Conservation (phyloP, 2,329 filamentous ascomycete species). For the Colletotrichum lini region DNA sequence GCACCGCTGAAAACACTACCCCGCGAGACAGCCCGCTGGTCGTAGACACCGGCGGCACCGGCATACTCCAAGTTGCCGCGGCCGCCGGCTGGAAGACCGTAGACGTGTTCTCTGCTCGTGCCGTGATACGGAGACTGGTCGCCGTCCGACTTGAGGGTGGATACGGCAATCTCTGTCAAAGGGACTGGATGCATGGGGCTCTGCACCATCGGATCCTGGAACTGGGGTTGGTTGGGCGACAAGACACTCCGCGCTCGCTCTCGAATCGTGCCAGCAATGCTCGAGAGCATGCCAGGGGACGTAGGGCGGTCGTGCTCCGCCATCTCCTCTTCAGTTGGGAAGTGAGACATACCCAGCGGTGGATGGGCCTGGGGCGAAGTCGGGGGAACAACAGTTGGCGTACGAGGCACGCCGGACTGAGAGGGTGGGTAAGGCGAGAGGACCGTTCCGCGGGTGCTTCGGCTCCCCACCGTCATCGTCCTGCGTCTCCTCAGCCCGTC, state of each 20-base stretch:
- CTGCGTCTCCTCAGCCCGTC: slow-evolving; percentile 87
- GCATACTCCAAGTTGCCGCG: slow-evolving; percentile 63
- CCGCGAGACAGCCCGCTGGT: slow-evolving; percentile 54
- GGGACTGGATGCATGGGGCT: slow-evolving; percentile 74
- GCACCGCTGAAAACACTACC: slow-evolving; percentile 58
- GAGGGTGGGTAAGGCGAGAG: slow-evolving; percentile 27
- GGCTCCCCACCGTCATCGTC: slow-evolving; percentile 64
- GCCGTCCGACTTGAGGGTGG: slow-evolving; percentile 60
- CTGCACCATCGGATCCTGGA: slow-evolving; percentile 58
- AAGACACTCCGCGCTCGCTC: slow-evolving; percentile 59
- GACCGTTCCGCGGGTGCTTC: slow-evolving; percentile 40
- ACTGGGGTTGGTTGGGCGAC: slow-evolving; percentile 57
- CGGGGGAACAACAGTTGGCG: slow-evolving; percentile 41
- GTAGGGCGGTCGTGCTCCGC: slow-evolving; percentile 66
- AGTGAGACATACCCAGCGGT: slow-evolving; percentile 88
- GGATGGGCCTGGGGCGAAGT: slow-evolving; percentile 65
- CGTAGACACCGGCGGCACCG: slow-evolving; percentile 58
- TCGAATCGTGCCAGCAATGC: slow-evolving; percentile 71
- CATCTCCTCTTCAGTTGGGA: slow-evolving; percentile 78
- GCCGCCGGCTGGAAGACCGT: slow-evolving; percentile 58
- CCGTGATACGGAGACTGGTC: slow-evolving; percentile 60
- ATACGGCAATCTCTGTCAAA: slow-evolving; percentile 72
- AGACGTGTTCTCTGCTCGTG: slow-evolving; percentile 60
- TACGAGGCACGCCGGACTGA: slow-evolving; percentile 46
- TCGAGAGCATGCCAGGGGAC: slow-evolving; percentile 65